Percentiles rank a stretch among this genome's conserved stretches.
Evolutionary conservation across 1,284 basidiomycete genomes (phyloP).

Genomic region (Ustilago sp.): DNA sequence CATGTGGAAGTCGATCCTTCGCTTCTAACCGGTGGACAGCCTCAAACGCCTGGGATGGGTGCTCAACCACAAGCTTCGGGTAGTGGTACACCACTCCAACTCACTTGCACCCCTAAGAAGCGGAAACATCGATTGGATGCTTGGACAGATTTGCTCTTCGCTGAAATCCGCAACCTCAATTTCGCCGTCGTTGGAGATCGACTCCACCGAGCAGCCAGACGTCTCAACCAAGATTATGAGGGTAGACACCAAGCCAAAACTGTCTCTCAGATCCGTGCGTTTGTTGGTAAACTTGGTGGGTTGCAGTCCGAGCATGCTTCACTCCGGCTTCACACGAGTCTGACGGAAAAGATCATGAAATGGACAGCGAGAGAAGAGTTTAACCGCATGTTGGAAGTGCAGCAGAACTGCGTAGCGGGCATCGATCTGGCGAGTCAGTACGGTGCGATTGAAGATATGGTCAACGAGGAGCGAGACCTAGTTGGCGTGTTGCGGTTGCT

Average conservation of each 20-base stretch:
- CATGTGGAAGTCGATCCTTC: slow-evolving; percentile 89
- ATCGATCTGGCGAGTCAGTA: slow-evolving; percentile 56
- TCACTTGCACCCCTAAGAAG: slow-evolving; percentile 49
- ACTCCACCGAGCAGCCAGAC: slow-evolving; percentile 83
- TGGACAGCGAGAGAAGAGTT: slow-evolving; percentile 84
- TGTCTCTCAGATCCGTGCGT: slow-evolving; percentile 89
- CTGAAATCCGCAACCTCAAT: slow-evolving; percentile 88
- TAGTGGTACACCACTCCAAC: slow-evolving; percentile 49
- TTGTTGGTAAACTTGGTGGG: slow-evolving; percentile 92
- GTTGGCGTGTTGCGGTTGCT: slow-evolving; percentile 76
- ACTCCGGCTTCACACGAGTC: slow-evolving; percentile 86
- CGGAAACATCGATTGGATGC: slow-evolving; percentile 82
- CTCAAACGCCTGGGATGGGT: slow-evolving; percentile 26
- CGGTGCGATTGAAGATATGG: slow-evolving; percentile 60
- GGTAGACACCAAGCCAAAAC: slow-evolving; percentile 85
- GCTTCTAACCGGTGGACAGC: slow-evolving; percentile 73
- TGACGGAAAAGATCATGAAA: slow-evolving; percentile 90
- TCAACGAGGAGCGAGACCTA: slow-evolving; percentile 55
- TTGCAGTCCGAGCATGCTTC: slow-evolving; percentile 91
- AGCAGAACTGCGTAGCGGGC: slow-evolving; percentile 89
- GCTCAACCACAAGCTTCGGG: slow-evolving; percentile 41
- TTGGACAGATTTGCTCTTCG: slow-evolving; percentile 82
- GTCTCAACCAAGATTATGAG: slow-evolving; percentile 92
- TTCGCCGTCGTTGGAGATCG: slow-evolving; percentile 90
- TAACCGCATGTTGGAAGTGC: slow-evolving; percentile 91